A percentile compares a stretch with the other conserved stretches of the same genome.
phyloP scores from a whole-genome alignment of 768 basidiomycete genomes.

The Rhizopogon vesiculosus region DNA sequence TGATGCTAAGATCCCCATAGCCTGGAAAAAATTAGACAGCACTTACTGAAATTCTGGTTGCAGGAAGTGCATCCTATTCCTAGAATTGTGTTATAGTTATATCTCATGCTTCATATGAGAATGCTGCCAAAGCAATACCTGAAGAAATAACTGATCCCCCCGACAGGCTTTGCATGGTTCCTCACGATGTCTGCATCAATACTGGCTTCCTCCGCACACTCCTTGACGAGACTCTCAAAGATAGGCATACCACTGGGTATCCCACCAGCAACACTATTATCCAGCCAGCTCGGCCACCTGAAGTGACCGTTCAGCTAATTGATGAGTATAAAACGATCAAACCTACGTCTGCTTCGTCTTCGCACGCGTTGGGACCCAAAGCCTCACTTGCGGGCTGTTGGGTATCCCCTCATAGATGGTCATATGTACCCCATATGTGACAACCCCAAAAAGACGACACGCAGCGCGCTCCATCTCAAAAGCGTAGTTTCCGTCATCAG shows the following conservation, averaged over 20 bases:
- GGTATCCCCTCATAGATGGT: constrained; percentile 52
- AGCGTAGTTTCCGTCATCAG: constrained; percentile 51
- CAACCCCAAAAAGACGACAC: constrained; percentile 82
- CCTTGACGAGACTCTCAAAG: constrained; percentile 80
- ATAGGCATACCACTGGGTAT: constrained; percentile 74
- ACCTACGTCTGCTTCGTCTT: constrained; percentile 85
- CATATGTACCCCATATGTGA: constrained; percentile 93
- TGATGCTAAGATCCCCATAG: neutral
- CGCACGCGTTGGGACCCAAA: constrained; percentile 89
- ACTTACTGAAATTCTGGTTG: constrained; percentile 83
- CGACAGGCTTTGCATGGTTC: constrained; percentile 52
- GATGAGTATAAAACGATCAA: neutral
- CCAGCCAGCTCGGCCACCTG: constrained; percentile 82
- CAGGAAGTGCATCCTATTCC: constrained; percentile 53
- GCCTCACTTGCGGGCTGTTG: constrained; percentile 34
- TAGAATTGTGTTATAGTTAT: constrained; percentile 39
- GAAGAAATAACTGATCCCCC: constrained; percentile 80
- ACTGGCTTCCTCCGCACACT: constrained; percentile 92
- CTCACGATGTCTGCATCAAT: constrained; percentile 62
- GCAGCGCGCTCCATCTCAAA: constrained; percentile 91
- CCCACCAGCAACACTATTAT: constrained; percentile 91
- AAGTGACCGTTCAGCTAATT: neutral
- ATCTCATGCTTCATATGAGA: neutral
- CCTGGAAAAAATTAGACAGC: neutral
- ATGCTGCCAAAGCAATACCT: constrained; percentile 32